Conservation (phyloP, 169 alveolate species). For the Eimeria necatrix region DNA sequence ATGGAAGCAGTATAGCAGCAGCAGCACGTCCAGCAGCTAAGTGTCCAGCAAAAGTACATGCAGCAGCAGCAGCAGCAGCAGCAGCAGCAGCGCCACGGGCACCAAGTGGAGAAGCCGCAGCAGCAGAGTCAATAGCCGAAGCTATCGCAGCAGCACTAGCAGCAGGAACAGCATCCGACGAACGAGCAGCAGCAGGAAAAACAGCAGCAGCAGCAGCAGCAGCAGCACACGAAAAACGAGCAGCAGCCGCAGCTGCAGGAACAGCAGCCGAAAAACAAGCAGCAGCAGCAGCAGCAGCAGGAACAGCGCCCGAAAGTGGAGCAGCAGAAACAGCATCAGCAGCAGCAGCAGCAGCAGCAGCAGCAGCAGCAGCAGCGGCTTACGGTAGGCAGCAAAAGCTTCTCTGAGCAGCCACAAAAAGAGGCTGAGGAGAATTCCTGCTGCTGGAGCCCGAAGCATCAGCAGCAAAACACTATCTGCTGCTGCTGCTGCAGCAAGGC, state of each 20-base stretch:
- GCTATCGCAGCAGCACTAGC: too few species aligned
- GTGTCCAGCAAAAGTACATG: too few species aligned
- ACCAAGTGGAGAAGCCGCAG: too few species aligned
- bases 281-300: too few species aligned
- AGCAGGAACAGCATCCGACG: too few species aligned
- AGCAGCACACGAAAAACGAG: neutral
- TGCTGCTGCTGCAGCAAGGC: neutral
- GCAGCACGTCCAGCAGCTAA: too few species aligned
- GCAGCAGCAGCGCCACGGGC: too few species aligned
- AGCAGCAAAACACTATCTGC: neutral
- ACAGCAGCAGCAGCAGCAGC: neutral
- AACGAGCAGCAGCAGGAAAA: neutral
- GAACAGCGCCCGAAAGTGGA: neutral
- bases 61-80: too few species aligned
- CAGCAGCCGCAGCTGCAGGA: neutral
- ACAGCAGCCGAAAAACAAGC: too few species aligned
- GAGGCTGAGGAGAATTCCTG: neutral
- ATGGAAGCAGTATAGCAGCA: too few species aligned
- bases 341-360: neutral
- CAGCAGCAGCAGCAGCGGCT: neutral
- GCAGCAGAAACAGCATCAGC: neutral
- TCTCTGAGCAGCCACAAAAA: neutral
- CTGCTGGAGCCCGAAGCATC: neutral
- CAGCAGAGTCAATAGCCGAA: too few species aligned
- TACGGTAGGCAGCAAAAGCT: slow-evolving; percentile 1